Conservation (phyloP, 441 rosid genomes). For the Pelargonium exstipulatum region DNA sequence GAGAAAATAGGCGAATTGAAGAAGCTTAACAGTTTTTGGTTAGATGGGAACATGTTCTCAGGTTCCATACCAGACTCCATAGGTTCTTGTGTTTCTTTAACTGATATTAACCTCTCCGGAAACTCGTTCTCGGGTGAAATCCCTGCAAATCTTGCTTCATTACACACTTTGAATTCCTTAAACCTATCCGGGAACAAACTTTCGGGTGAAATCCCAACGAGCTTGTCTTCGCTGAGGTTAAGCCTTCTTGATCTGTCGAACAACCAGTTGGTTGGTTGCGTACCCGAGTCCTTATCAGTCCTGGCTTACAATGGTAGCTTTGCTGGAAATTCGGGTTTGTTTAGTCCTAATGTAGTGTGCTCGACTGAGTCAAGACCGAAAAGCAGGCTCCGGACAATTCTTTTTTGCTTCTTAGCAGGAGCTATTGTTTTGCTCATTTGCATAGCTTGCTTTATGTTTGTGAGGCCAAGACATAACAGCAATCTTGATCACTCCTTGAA, state of each 20-base stretch:
- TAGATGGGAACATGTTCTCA: conserved; percentile 37
- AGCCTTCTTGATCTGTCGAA: conserved; percentile 57
- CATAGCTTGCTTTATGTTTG: conserved; percentile 25
- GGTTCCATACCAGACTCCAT: conserved; percentile 42
- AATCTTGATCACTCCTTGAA: conserved; percentile 21
- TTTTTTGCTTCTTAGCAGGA: conserved; percentile 33
- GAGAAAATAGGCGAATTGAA: conserved; percentile 36
- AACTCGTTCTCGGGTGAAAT: conserved; percentile 47
- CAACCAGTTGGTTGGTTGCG: conserved; percentile 42
- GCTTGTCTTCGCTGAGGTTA: conserved; percentile 34
- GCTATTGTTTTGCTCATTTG: conserved; percentile 24
- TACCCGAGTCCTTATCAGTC: conserved; percentile 37
- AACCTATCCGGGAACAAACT: conserved; percentile 48
- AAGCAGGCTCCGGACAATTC: conserved; percentile 12
- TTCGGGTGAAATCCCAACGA: conserved; percentile 48
- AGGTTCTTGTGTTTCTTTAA: conserved; percentile 39
- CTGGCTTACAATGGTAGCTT: conserved; percentile 35
- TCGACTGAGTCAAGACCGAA: neutral
- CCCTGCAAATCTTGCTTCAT: conserved; percentile 38
- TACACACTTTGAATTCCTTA: conserved; percentile 38
- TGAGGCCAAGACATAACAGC: conserved; percentile 23
- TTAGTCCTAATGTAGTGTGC: conserved; percentile 30
- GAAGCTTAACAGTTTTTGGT: conserved; percentile 34
- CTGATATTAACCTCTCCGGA: conserved; percentile 35
- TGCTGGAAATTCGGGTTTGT: conserved; percentile 42